These are phyloP conservation scores for Podaxis carcinomalis DNA, from an alignment of 768 basidiomycete genomes.

Conservation along the genomic window DNA sequence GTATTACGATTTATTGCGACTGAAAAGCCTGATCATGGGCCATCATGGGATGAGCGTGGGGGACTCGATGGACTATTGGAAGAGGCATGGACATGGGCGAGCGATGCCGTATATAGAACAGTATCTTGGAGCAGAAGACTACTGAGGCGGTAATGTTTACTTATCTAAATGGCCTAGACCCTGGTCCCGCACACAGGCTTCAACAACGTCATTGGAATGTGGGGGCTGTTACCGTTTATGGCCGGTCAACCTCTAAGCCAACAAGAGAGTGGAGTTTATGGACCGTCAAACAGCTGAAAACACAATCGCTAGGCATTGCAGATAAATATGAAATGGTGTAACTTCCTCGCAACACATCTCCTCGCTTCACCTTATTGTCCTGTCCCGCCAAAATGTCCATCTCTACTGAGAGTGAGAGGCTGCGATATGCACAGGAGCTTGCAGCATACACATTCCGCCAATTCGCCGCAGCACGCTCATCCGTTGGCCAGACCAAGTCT, in stretches of 20 bases:
- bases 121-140: slow-evolving; percentile 34
- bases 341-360: neutral
- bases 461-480: slow-evolving; percentile 29
- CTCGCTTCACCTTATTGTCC: neutral
- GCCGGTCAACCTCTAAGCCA: neutral
- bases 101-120: slow-evolving; percentile 29
- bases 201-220: neutral
- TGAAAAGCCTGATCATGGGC: slow-evolving; percentile 46
- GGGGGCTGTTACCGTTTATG: slow-evolving; percentile 5
- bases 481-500: neutral
- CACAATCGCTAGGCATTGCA: neutral
- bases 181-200: neutral
- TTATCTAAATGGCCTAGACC: slow-evolving; percentile 9
- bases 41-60: slow-evolving; percentile 58
- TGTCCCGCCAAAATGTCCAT: slow-evolving; percentile 3
- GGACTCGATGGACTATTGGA: slow-evolving; percentile 64
- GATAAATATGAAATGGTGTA: neutral
- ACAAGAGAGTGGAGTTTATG: slow-evolving; percentile 13
- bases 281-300: slow-evolving; percentile 10
- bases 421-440: slow-evolving; percentile 43
- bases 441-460: slow-evolving; percentile 46
- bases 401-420: slow-evolving; percentile 24
- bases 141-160: slow-evolving; percentile 26
- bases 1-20: slow-evolving; percentile 82
- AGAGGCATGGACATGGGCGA: slow-evolving; percentile 56